Evolutionary conservation across 495 filamentous ascomycete species (phyloP).

Genomic region (Aspergillus campestris): DNA sequence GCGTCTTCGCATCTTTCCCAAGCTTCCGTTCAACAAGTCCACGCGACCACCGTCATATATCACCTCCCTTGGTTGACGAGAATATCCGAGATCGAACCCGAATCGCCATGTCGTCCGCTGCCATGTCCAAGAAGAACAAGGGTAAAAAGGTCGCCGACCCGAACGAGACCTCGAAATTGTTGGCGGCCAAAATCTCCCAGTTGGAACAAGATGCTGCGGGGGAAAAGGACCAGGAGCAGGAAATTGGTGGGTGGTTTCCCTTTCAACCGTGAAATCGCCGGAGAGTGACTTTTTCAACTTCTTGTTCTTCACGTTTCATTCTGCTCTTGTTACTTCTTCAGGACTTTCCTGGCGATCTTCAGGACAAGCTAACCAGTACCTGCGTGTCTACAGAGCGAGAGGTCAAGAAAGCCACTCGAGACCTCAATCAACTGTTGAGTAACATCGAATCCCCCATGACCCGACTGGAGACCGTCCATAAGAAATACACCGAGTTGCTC

Average conservation of each 20-base stretch:
- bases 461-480: conserved; percentile 78
- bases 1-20: no score
- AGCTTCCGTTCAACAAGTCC: conserved; percentile 1
- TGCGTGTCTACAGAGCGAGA: conserved; percentile 51
- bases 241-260: conserved; percentile 73
- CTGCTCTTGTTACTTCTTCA: not conserved
- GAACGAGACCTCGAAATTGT: conserved; percentile 77
- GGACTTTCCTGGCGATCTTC: no score
- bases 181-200: conserved; percentile 91
- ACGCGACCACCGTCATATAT: conserved; percentile 13
- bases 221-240: conserved; percentile 89
- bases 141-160: conserved; percentile 70
- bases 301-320: not conserved
- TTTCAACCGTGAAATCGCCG: conserved; percentile 4
- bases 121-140: conserved; percentile 57
- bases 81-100: not conserved
- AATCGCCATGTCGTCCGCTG: conserved; percentile 30
- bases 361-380: conserved; percentile 9
- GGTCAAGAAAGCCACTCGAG: conserved; percentile 89
- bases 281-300: not conserved
- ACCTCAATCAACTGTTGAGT: conserved; percentile 70
- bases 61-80: not conserved
- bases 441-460: conserved; percentile 67
- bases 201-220: conserved; percentile 85
- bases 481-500: conserved; percentile 82